A percentile compares a stretch with the other conserved stretches of the same genome.
Evolutionary conservation across 257 asterid genomes (phyloP).

Genomic region (Nicotiana obtusifolia): DNA sequence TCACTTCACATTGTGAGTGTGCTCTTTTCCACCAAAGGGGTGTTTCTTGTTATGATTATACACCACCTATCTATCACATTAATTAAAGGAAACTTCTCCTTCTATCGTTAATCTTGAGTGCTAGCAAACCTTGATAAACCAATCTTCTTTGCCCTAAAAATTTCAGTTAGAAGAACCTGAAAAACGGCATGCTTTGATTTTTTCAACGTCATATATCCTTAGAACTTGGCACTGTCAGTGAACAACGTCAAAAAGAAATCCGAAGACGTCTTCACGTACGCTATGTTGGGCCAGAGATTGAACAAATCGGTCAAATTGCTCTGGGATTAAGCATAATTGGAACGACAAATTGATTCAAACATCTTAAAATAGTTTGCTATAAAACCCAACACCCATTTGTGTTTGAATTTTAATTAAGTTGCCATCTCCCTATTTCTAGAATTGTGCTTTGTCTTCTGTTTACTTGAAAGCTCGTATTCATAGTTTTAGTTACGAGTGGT

Average conservation of each 20-base stretch:
- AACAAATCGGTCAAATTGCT: too few relatives aligned
- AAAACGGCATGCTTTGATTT: too few relatives aligned
- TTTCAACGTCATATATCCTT: too few relatives aligned
- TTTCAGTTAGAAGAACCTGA: too few relatives aligned
- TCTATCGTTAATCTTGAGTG: not conserved
- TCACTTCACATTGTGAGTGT: not conserved
- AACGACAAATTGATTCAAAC: too few relatives aligned
- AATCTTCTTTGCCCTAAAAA: not conserved
- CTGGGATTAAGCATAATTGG: too few relatives aligned
- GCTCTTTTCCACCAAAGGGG: not conserved
- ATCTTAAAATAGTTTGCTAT: too few relatives aligned
- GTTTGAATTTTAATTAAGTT: not conserved
- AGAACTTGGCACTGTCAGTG: too few relatives aligned
- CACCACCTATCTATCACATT: not conserved
- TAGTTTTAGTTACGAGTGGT: not conserved
- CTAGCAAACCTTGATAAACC: not conserved
- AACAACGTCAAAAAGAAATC: too few relatives aligned
- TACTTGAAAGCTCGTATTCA: not conserved
- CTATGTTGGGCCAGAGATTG: too few relatives aligned
- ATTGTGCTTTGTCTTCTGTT: not conserved
- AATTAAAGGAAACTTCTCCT: not conserved
- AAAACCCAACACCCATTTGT: too few relatives aligned
- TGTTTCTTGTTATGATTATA: not conserved
- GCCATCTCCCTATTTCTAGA: not conserved
- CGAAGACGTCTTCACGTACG: too few relatives aligned